Evolutionary conservation across 768 basidiomycete genomes (phyloP), one percentile per base, ranked within the genome.

Genomic region (Cytidiella melzeri): DNA sequence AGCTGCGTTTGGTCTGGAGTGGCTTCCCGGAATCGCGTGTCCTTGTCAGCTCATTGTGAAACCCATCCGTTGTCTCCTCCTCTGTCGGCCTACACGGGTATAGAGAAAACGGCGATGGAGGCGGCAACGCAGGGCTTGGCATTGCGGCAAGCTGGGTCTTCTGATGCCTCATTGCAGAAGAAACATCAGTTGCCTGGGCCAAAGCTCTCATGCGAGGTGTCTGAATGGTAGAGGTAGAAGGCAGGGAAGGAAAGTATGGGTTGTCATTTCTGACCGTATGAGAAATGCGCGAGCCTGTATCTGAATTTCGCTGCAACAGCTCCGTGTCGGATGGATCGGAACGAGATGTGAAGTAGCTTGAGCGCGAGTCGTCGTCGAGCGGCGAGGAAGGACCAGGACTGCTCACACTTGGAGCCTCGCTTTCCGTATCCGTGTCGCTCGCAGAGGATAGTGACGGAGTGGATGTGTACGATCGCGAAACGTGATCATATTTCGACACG

Each of bases 81-180:
- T 9, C 42, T 39, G 2, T 39, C 10, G 5, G 60, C n/a, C n/a
- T n/a, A n/a, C n/a, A n/a, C n/a, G n/a, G 57, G 39, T 62, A 49
- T 4, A 64, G 57, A 38, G 53, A 52, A 49, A 65, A 61, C 50
- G 64, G 64, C 36, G 57, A 58, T 1, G 64, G 62, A 26, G 64
- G 64, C 5, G 44, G 40, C 12, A 65, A 55, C 19, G 55, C 48
- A 1, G 64, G 62, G 39, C 59, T 58, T 6, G 64, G 62, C 7
- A 65, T 47, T 20, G 62, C 64, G 48, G 47, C 23, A 34, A 65
- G 59, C 53, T 30, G 50, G 9, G 54, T 36, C 55, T 56, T 58
- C 55, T 45, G 47, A 34, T 27, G 43, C 9, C 50, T 40, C 40
- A 45, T 28, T 5, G 40, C 50, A 15, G 38, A 45, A 38, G 19